These are phyloP conservation scores for Bryoerythrophyllum caledonicum DNA, from an alignment of 225 moss, liverwort and hornwort species.

Conservation along the genomic window DNA sequence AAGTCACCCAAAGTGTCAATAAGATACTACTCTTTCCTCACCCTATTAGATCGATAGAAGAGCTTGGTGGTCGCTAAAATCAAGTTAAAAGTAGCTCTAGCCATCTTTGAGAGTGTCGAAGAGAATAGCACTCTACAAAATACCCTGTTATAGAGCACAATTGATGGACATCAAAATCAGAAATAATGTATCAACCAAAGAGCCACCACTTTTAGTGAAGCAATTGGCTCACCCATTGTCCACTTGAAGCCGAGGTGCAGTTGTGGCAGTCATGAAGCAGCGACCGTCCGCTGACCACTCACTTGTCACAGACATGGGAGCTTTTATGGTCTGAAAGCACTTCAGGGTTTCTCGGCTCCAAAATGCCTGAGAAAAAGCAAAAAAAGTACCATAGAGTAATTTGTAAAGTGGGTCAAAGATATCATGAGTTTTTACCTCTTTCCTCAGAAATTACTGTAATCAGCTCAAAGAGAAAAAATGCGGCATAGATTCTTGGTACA, in stretches of 20 bases:
- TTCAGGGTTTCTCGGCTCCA: constrained; percentile 86
- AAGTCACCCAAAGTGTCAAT: too few species aligned
- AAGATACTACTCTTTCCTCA: too few species aligned
- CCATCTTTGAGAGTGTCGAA: not conserved
- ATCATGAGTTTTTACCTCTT: too few species aligned
- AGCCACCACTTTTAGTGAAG: not conserved
- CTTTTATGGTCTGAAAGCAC: constrained; percentile 71
- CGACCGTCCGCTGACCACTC: constrained; percentile 99
- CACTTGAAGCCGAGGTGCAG: constrained; percentile 96
- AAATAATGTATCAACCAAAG: not conserved
- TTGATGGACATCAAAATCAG: not conserved
- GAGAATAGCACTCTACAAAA: not conserved
- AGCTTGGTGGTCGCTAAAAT: too few species aligned
- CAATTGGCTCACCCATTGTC: constrained; percentile 74
- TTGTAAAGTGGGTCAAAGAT: too few species aligned
- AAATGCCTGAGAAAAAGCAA: constrained; percentile 56
- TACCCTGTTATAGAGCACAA: not conserved
- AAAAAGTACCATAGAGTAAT: not conserved
- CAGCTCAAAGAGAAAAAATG: too few species aligned
- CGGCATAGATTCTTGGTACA: too few species aligned
- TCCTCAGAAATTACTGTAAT: too few species aligned
- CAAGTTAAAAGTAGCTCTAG: too few species aligned
- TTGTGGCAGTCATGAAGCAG: constrained; percentile 91
- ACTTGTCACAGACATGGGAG: constrained; percentile 78
- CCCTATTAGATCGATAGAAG: too few species aligned